Base-by-base conservation (phyloP, 441 rosid genomes). In the Cnidoscolus chayamansa region DNA sequence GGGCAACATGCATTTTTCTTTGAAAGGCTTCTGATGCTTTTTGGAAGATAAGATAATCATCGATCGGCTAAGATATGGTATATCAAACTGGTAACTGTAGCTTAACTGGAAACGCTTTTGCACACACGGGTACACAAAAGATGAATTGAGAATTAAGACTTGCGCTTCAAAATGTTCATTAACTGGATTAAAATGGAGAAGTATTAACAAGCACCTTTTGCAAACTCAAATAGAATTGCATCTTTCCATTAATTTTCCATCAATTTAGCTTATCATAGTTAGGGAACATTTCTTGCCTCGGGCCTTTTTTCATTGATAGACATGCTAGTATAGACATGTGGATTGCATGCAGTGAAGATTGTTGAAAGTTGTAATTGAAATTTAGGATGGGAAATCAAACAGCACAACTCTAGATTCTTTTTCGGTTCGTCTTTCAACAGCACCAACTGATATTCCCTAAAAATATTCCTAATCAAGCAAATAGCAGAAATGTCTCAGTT, bases 341-440 rank as follows among this genome's bases (percentile, higher is more conserved):
- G 72, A 19, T 45, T 72, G 32, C 45, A 48, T 67, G 10, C 64
- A 64, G 5, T 75, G 57, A 48, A 73, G 49, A 64, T 43, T 31
- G 71, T 59, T 78, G 19, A 76, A 69, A 70, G 74, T 69, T 72
- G 59, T 12, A 48, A 47, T 53, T 58, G 74, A 64, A 72, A 67
- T 77, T 64, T 69, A 88, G 91, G 89, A 83, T 50, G 83, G 67
- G 64, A 83, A 80, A 73, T 63, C 35, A 74, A 81, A 72, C 49
- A 84, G 70, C 70, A 47, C 74, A 25, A 64, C 50, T 47, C 20
- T 55, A 78, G 86, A 74, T 40, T 75, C 76, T 73, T 77, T 88
- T 31, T 68, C 82, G 70, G 80, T 75, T 74, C 58, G 84, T 59
- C 72, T 51, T 60, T 35, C 74, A 63, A 57, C 79, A 63, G 83